Base-by-base conservation (phyloP, 2,329 filamentous ascomycete genomes). In the Stemphylium beticola region DNA sequence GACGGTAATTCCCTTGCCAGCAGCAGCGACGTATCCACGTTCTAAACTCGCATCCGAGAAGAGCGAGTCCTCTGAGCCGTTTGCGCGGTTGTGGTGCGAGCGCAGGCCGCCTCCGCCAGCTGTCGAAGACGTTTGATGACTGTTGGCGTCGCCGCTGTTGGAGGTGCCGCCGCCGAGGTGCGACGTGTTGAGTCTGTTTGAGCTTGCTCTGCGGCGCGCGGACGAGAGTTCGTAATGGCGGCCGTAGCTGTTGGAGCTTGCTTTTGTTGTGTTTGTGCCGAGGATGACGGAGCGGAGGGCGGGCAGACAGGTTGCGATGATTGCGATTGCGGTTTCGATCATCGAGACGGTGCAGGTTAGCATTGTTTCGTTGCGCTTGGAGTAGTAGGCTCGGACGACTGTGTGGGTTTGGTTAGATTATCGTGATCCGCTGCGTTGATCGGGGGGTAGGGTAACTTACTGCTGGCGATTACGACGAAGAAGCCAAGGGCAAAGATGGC, bases 261-360 rank as follows among this genome's bases (percentile, higher is more conserved):
- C 55, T 15, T 64, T 60, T 14, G 55, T 57, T 4, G 55, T 61
- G 34, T 59, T 57, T 36, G 53, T 54, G 18, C 63, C 64, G 12
- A 67, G 50, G 12, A 66, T 39, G 53, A 63, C 58, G 22, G 64
- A 61, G 40, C 61, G 64, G 9, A 67, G 44, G 9, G 64, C 64
- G 10, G 76, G 75, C 0, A 77, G 71, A n/a, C 73, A 77, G 2
- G 73, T 68, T 1, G 75, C 74, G 9, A 78, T 77, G 31, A 78
- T 77, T 1, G 77, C 74, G 7, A 78, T 71, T 4, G 75, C 62
- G 4, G 55, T 61, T 42, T 67, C 64, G 12, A 66, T 55, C 61
- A 63, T 65, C 14, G 64, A 67, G n/a, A 65, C 64, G 24, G 62
- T 66, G 33, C 59, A 64, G 0, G 64, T 67, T 24, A 67, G 42